Conservation (phyloP, 371 early-diverging fungal species). For the Choanephora cucurbitarum region DNA sequence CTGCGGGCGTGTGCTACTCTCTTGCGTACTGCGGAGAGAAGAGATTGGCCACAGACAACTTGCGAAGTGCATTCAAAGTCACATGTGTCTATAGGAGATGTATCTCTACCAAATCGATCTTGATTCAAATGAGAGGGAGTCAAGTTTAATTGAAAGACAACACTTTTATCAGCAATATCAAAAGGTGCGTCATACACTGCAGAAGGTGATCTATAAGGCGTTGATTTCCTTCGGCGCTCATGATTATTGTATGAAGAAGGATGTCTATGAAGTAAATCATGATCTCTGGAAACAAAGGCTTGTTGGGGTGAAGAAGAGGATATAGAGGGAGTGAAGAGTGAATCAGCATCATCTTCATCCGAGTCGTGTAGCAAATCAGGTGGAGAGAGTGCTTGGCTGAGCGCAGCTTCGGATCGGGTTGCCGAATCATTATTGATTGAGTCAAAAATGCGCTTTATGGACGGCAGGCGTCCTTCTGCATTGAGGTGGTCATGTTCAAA, state of each 20-base stretch:
- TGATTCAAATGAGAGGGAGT: constrained; percentile 1
- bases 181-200: constrained; percentile 33
- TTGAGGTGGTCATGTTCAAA: neutral
- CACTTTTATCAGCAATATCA: constrained; percentile 33
- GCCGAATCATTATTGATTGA: constrained; percentile 4
- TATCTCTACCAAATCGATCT: constrained; percentile 2
- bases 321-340: constrained; percentile 12
- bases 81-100: neutral
- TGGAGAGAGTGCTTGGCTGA: constrained; percentile 20
- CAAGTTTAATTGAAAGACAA: constrained; percentile 39
- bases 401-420: constrained; percentile 6
- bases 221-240: constrained; percentile 24
- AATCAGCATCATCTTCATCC: constrained; percentile 41
- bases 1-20: constrained; percentile 31
- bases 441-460: constrained; percentile 3
- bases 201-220: constrained; percentile 43
- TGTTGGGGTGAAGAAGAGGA: constrained; percentile 6
- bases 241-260: neutral
- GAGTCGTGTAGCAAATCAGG: constrained; percentile 43
- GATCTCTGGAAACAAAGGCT: constrained; percentile 3
- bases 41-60: constrained; percentile 38
- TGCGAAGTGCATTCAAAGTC: constrained; percentile 31
- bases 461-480: neutral
- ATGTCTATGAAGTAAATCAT: neutral
- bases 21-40: constrained; percentile 35